Percentiles rank a stretch among this genome's conserved stretches.
phyloP scores from a whole-genome alignment of 2,329 filamentous ascomycete genomes.

The Calonectria fujianensis region DNA sequence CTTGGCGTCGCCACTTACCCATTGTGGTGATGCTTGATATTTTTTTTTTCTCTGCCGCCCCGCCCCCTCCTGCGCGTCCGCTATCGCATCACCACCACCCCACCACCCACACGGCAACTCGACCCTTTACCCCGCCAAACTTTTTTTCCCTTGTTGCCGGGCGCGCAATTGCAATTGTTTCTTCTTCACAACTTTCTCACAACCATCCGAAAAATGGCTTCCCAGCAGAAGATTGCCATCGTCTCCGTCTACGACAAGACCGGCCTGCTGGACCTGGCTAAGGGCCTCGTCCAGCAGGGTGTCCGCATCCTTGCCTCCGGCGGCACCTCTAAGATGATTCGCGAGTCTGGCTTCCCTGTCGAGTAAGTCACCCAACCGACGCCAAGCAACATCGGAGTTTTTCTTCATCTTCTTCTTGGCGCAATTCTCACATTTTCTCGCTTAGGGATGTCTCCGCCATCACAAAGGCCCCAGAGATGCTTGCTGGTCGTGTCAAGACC shows the following conservation, averaged over 20 bases:
- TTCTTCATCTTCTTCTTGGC: not conserved
- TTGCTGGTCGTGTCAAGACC: constrained; percentile 90
- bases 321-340: constrained; percentile 96
- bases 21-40: constrained; percentile 13
- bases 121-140: constrained; percentile 55
- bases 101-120: constrained; percentile 39
- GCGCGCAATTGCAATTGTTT: constrained; percentile 47
- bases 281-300: constrained; percentile 91
- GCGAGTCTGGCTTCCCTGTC: constrained; percentile 95
- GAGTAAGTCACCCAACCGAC: constrained; percentile 76
- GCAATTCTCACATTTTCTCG: constrained; percentile 25
- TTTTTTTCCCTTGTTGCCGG: constrained; percentile 51
- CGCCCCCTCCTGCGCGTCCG: constrained; percentile 30
- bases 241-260: constrained; percentile 99
- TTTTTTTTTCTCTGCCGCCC: constrained; percentile 28
- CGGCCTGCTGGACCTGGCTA: constrained; percentile 92
- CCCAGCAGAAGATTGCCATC: constrained; percentile 82
- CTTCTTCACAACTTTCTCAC: constrained; percentile 42
- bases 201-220: constrained; percentile 58
- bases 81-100: constrained; percentile 38
- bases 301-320: constrained; percentile 95
- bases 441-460: constrained; percentile 95
- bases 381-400: not conserved
- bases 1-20: constrained; percentile 19
- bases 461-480: constrained; percentile 97